These are phyloP conservation scores for Uronychia setigera DNA, from an alignment of 73 alveolate genomes.

Conservation along the genomic window DNA sequence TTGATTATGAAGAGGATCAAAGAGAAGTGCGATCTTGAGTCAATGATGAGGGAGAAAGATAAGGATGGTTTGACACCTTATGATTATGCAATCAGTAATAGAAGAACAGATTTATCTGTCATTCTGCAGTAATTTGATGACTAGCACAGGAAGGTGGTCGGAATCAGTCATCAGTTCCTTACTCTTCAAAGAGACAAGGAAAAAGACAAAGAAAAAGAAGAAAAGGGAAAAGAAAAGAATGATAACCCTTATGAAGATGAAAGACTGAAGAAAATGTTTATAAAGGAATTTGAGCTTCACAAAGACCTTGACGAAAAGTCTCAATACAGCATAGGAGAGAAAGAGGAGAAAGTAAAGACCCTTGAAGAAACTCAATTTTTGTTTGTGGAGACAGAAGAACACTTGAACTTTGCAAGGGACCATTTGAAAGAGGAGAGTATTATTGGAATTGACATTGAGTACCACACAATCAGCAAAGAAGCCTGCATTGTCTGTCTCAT, in stretches of 20 bases:
- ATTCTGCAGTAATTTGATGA: constrained; percentile 26
- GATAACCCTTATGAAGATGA: neutral
- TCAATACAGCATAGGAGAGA: neutral
- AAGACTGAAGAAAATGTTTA: neutral
- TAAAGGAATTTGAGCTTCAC: neutral
- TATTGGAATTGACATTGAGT: constrained; percentile 90
- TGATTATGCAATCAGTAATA: constrained; percentile 36
- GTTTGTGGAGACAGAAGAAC: constrained; percentile 76
- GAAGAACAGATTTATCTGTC: constrained; percentile 45
- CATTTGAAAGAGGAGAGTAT: constrained; percentile 53
- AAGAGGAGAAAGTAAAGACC: constrained; percentile 9
- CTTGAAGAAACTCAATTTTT: constrained; percentile 35
- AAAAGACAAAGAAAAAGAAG: neutral
- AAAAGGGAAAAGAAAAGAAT: constrained; percentile 18
- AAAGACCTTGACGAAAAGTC: neutral
- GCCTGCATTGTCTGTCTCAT: constrained; percentile 78
- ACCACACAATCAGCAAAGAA: constrained; percentile 74
- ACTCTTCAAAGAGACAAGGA: constrained; percentile 22
- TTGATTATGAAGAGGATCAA: too few species aligned
- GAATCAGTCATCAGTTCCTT: constrained; percentile 8
- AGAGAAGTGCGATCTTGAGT: neutral
- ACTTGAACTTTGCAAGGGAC: constrained; percentile 23
- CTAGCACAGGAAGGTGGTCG: constrained; percentile 17
- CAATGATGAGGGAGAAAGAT: constrained; percentile 19
- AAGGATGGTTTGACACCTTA: constrained; percentile 18